Percentiles rank a stretch among this genome's conserved stretches.
Evolutionary conservation across 1,139 yeast genomes (phyloP).

Genomic region (Protomyces inouyei): DNA sequence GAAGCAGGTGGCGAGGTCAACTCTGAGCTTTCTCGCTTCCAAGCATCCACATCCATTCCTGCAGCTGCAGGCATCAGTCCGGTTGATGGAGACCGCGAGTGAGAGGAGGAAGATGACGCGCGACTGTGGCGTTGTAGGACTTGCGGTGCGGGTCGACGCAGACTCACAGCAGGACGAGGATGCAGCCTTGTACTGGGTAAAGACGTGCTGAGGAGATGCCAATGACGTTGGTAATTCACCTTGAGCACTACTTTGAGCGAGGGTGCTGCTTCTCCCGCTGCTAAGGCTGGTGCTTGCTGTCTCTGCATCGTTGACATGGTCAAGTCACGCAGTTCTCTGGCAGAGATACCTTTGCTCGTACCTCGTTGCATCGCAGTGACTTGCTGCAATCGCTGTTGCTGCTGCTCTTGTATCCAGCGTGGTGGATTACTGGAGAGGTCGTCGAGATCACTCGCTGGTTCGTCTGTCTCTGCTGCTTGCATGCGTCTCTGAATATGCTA

Average conservation of each 20-base stretch:
- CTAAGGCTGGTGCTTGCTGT: too few relatives aligned
- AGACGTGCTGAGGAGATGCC: not conserved
- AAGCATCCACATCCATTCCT: not conserved
- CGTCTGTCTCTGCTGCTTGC: not conserved
- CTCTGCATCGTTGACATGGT: not conserved
- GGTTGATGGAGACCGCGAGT: not conserved
- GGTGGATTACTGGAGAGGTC: not conserved
- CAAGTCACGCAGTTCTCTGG: not conserved
- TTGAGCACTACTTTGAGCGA: not conserved
- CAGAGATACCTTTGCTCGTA: not conserved
- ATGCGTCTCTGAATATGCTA: not conserved
- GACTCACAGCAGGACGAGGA: not conserved
- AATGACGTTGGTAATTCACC: not conserved
- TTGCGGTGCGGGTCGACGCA: not conserved
- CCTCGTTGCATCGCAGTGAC: not conserved
- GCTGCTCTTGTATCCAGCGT: not conserved
- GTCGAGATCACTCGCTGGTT: not conserved
- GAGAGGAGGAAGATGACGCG: not conserved
- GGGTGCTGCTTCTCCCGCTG: not conserved
- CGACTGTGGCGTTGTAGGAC: not conserved
- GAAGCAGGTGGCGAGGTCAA: conserved; percentile 1
- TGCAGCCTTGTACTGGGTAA: not conserved
- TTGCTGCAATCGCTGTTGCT: not conserved
- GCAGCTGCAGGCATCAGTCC: not conserved
- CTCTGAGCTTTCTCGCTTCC: not conserved